phyloP scores from a whole-genome alignment of 2,329 filamentous ascomycete genomes.

The Allantophomopsis lycopodina region DNA sequence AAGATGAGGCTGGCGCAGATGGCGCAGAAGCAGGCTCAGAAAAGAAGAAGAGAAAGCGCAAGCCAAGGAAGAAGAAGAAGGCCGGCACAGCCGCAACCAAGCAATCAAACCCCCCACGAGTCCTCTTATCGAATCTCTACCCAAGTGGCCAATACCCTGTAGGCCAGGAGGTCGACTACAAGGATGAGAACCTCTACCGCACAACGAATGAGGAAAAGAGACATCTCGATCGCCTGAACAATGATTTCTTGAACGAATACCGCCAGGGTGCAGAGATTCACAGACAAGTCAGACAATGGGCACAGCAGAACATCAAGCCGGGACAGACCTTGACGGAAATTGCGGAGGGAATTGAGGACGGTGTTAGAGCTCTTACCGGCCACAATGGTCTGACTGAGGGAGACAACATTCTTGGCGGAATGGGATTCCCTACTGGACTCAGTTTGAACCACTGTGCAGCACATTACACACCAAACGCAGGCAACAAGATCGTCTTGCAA shows the following conservation, averaged over 20 bases:
- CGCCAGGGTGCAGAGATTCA: slow-evolving; percentile 81
- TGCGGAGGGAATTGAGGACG: slow-evolving; percentile 75
- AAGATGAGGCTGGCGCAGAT: slow-evolving; percentile 24
- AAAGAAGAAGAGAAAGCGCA: slow-evolving; percentile 64
- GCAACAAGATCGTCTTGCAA: slow-evolving; percentile 60
- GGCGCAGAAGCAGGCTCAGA: slow-evolving; percentile 23
- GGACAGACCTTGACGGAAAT: slow-evolving; percentile 72
- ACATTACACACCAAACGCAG: slow-evolving; percentile 78
- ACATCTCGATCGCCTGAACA: slow-evolving; percentile 67
- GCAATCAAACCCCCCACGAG: slow-evolving; percentile 66
- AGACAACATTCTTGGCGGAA: slow-evolving; percentile 63
- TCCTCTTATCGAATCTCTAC: slow-evolving; percentile 62
- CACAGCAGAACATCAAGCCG: slow-evolving; percentile 67
- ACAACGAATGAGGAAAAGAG: slow-evolving; percentile 79
- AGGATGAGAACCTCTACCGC: slow-evolving; percentile 62
- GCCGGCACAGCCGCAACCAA: slow-evolving; percentile 46
- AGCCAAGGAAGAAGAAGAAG: slow-evolving; percentile 66
- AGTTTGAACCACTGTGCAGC: slow-evolving; percentile 78
- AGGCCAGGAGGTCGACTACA: slow-evolving; percentile 68
- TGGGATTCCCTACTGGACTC: slow-evolving; percentile 77
- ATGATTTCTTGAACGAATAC: slow-evolving; percentile 69
- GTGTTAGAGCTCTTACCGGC: slow-evolving; percentile 63
- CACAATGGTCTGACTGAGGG: slow-evolving; percentile 67
- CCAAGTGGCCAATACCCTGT: slow-evolving; percentile 58
- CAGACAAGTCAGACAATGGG: slow-evolving; percentile 74